phyloP scores from a whole-genome alignment of 2,329 filamentous ascomycete species.

The Truncatella angustata region DNA sequence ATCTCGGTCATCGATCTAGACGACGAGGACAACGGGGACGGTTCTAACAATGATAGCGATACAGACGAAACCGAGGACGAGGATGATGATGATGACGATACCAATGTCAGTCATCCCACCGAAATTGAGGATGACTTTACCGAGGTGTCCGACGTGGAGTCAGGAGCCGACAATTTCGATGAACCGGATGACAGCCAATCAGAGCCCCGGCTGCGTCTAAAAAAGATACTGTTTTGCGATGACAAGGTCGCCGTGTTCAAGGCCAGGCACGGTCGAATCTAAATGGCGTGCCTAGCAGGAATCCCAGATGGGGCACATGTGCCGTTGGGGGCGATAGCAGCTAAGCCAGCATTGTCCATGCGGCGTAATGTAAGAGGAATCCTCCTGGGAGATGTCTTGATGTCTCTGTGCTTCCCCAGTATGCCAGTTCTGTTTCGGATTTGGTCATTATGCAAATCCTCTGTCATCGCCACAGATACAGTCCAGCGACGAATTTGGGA shows the following conservation, averaged over 20 bases:
- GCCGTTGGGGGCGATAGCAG: neutral
- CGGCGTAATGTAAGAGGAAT: neutral
- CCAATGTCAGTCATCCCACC: slow-evolving; percentile 41
- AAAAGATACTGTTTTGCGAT: slow-evolving; percentile 82
- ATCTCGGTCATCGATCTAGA: slow-evolving; percentile 10
- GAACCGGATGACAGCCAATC: slow-evolving; percentile 42
- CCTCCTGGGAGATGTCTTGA: slow-evolving; percentile 1
- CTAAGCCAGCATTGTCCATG: neutral
- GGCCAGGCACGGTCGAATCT: slow-evolving; percentile 61
- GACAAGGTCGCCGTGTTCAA: slow-evolving; percentile 81
- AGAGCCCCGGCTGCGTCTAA: slow-evolving; percentile 55
- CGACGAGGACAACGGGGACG: slow-evolving; percentile 24
- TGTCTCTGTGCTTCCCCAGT: slow-evolving; percentile 2
- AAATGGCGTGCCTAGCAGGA: slow-evolving; percentile 12
- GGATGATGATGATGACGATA: slow-evolving; percentile 42
- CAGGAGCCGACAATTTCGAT: slow-evolving; percentile 48
- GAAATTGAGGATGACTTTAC: slow-evolving; percentile 37
- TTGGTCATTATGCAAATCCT: slow-evolving; percentile 1
- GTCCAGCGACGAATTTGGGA: neutral
- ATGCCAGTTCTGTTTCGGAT: neutral
- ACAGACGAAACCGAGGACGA: slow-evolving; percentile 43
- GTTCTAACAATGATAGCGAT: slow-evolving; percentile 33
- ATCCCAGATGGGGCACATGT: neutral
- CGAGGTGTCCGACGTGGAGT: slow-evolving; percentile 49
- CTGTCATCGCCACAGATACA: neutral